Evolutionary conservation across 257 asterid genomes (phyloP).

Genomic region (Leptodermis oblonga): DNA sequence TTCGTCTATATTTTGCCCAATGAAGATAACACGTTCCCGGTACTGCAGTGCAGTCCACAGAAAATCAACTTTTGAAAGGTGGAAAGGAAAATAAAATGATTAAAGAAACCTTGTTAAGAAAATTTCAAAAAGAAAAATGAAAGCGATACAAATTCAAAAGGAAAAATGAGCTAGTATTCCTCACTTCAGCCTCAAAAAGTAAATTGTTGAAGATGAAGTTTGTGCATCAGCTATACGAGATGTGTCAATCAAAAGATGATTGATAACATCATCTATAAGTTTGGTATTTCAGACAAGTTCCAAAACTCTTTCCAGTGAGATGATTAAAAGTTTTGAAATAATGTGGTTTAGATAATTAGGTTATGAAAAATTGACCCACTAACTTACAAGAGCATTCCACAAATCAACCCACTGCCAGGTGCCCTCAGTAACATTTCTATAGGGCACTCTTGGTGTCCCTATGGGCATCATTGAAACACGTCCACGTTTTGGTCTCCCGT

Average conservation of each 20-base stretch:
- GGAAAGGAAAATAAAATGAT: background rate
- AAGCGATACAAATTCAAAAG: background rate
- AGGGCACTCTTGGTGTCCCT: slow-evolving; percentile 88
- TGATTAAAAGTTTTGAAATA: background rate
- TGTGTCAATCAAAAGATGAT: background rate
- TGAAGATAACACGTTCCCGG: slow-evolving; percentile 82
- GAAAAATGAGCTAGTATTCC: background rate
- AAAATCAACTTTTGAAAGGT: slow-evolving; percentile 6
- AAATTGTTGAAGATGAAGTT: background rate
- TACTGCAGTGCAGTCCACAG: slow-evolving; percentile 49
- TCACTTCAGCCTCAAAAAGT: background rate
- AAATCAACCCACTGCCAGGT: slow-evolving; percentile 93
- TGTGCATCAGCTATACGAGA: background rate
- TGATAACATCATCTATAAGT: background rate
- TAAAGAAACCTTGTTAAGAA: background rate
- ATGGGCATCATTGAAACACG: slow-evolving; percentile 88
- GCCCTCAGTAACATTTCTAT: slow-evolving; percentile 66
- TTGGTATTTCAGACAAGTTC: background rate
- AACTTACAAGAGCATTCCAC: slow-evolving; percentile 97
- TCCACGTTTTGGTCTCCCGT: slow-evolving; percentile 46
- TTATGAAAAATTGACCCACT: background rate
- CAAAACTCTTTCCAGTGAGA: background rate
- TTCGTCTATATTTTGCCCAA: slow-evolving; percentile 76
- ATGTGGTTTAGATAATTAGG: background rate
- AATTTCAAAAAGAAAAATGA: background rate